Evolutionary conservation across 2,329 filamentous ascomycete species (phyloP).

Genomic region (Fusarium bulbicola): DNA sequence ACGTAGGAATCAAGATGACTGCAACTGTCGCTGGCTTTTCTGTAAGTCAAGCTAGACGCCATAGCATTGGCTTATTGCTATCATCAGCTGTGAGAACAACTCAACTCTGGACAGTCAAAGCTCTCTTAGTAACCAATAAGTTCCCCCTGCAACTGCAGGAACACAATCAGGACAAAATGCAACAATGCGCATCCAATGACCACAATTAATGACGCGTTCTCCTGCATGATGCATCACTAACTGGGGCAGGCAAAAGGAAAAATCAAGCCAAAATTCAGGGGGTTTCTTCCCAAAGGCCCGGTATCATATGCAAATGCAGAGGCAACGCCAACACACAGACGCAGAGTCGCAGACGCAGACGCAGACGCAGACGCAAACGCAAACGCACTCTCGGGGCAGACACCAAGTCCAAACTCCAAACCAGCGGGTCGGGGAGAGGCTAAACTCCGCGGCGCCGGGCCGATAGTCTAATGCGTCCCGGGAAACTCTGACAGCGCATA

Average conservation of each 20-base stretch:
- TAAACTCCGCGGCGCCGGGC: slow-evolving; percentile 33
- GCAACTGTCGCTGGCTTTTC: not conserved
- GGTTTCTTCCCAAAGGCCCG: slow-evolving; percentile 20
- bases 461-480: slow-evolving; percentile 12
- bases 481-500: slow-evolving; percentile 24
- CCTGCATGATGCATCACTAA: slow-evolving; percentile 39
- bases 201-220: slow-evolving; percentile 26
- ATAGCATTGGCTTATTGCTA: not conserved
- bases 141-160: not conserved
- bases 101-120: not conserved
- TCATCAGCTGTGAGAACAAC: not conserved
- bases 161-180: slow-evolving; percentile 3
- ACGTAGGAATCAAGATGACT: not conserved
- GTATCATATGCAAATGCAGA: slow-evolving; percentile 27
- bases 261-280: slow-evolving; percentile 5
- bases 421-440: slow-evolving; percentile 24
- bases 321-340: slow-evolving; percentile 19
- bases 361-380: not conserved
- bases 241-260: slow-evolving; percentile 6
- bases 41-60: not conserved
- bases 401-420: slow-evolving; percentile 9
- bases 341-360: not conserved
- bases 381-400: not conserved
- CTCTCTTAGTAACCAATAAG: not conserved
- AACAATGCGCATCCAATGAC: slow-evolving; percentile 11